Base-by-base conservation (phyloP, 805 yeast genomes). In the Metschnikowia santaceciliae region DNA sequence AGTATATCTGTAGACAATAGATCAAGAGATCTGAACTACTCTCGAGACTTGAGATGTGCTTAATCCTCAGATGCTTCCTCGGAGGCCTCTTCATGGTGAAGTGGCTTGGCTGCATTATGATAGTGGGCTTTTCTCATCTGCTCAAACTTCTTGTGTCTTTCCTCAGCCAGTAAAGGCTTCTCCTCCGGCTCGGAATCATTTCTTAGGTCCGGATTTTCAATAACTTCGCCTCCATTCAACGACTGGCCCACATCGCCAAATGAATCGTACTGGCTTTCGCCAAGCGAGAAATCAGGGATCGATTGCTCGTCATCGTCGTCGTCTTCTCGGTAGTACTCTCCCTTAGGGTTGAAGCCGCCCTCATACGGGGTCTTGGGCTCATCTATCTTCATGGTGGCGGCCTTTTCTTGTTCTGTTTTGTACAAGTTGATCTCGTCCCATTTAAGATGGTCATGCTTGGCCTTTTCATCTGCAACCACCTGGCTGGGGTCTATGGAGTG, bases 291-390 rank as follows among this genome's bases (percentile, higher is more conserved):
- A 40, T 70, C 75, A 11, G 81, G 80, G 40, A 82, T 68, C 3
- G 74, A 76, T 19, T 60, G 70, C 7, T 53, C 60, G 30, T 64
- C 80, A 3, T 78, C 81, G 34, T 84, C 90, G 42, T 83, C 82
- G 60, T 86, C 92, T 4, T 79, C 81, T 47, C 78, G 76, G 59
- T 90, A 89, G 63, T 87, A 86, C 60, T 90, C 96, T 32, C 88
- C 89, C 48, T 79, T 75, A 0, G 94, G 91, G 61, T 86, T 84
- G 26, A 88, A 86, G 0, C 96, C 95, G 10, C 94, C 95, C 64
- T 88, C 95, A 61, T 86, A 91, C 4, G 97, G 97, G 0, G 97
- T 91, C 73, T 91, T 91, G 20, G 97, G 97, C 66, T 91, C 97
- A 62, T 89, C 96, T 41, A 91, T 89, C 60, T 84, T 83, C 90